Base-by-base conservation (phyloP, 2,329 filamentous ascomycete genomes). In the Aureobasidium sp. region DNA sequence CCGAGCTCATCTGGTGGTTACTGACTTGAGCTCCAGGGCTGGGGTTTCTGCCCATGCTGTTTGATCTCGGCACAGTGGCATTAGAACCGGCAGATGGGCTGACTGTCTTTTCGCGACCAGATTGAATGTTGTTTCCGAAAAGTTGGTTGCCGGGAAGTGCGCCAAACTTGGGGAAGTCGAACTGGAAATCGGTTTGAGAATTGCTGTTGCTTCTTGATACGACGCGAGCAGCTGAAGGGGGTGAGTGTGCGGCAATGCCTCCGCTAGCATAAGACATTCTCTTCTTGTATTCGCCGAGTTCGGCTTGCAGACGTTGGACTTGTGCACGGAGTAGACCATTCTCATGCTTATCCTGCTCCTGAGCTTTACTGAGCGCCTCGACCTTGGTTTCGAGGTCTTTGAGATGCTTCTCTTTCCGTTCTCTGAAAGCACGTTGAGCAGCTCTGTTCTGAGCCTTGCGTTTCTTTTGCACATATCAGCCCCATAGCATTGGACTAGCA, bases 101-200 rank as follows among this genome's bases (percentile, higher is more conserved):
- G 26, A 26, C 43, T 17, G 46, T 63, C 29, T 52, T 50, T 17
- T 63, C 62, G 24, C 62, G 62, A 3, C 17, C 44, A 27, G 63
- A 52, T 46, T 67, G 67, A 5, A 60, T 17, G 46, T 43, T 41
- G 34, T 66, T 69, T 51, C 68, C 69, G 64, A 84, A 79, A 13
- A 84, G 76, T 64, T 82, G 80, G 4, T 78, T 75, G 32, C 78
- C 79, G 24, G 84, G 82, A 29, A 95, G 82, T 63, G 86, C 83
- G 51, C 94, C 94, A 70, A 99, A 97, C 72, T 89, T 92, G 66
- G 94, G 93, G 67, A 97, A 97, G 68, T 97, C 93, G 69, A 99
- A 97, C 67, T 93, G 87, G 72, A 97, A 97, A 72, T 71, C 68
- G 53, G 88, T 92, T 72, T 89, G 87, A 69, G 81, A 85, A 56